Percentiles rank a stretch among this genome's conserved stretches.
Evolutionary conservation across 1,284 basidiomycete genomes (phyloP).

Genomic region (Gymnopus androsaceus): DNA sequence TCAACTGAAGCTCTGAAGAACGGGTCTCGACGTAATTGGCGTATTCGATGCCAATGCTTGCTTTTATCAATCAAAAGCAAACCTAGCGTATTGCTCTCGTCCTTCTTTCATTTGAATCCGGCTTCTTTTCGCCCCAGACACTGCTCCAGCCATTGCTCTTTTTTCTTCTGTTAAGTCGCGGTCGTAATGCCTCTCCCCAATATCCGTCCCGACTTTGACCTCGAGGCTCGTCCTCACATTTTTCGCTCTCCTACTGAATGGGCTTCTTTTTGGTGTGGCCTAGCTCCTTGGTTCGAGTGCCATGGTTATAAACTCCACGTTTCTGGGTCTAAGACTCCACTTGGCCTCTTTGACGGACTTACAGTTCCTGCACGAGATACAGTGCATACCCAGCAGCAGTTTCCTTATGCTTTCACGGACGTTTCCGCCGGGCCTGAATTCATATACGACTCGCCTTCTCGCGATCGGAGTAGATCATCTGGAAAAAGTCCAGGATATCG

Average conservation of each 20-base stretch:
- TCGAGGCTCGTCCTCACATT: conserved; percentile 7
- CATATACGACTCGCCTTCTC: background rate
- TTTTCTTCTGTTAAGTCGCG: background rate
- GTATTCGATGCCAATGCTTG: background rate
- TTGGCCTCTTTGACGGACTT: conserved; percentile 6
- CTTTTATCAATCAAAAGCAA: background rate
- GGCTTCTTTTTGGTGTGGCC: conserved; percentile 9
- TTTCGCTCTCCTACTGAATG: conserved; percentile 10
- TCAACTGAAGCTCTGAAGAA: background rate
- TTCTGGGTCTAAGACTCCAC: conserved; percentile 3
- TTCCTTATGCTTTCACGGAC: conserved; percentile 8
- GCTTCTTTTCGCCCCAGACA: background rate
- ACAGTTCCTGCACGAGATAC: conserved; percentile 5
- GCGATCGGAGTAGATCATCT: background rate
- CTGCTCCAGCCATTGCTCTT: background rate
- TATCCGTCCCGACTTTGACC: conserved; percentile 4
- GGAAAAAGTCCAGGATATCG: background rate
- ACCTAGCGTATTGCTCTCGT: background rate
- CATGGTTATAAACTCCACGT: conserved; percentile 3
- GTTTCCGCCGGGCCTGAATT: background rate
- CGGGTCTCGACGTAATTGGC: background rate
- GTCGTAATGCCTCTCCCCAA: background rate
- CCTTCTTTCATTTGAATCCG: background rate
- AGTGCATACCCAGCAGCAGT: background rate
- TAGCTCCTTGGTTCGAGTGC: conserved; percentile 12